Evolutionary conservation across 1,284 basidiomycete species (phyloP).

Genomic region (Pulveroboletus sp.): DNA sequence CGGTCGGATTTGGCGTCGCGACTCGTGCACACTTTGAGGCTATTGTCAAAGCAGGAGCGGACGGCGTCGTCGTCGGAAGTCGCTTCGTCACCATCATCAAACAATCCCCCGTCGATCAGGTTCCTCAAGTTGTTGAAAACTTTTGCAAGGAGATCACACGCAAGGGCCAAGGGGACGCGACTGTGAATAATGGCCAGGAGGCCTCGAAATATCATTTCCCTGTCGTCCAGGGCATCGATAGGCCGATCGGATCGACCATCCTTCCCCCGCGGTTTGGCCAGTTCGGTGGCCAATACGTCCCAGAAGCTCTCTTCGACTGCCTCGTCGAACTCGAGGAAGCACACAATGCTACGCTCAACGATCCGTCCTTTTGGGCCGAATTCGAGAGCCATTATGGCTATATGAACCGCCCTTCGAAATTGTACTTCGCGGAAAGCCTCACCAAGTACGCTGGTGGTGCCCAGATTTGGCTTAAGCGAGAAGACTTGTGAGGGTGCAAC

Average conservation of each 20-base stretch:
- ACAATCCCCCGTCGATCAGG: not conserved
- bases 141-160: constrained; percentile 2
- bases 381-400: not conserved
- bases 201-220: not conserved
- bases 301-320: constrained; percentile 5
- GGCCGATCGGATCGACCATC: not conserved
- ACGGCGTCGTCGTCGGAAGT: not conserved
- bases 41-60: not conserved
- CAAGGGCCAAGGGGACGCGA: not conserved
- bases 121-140: not conserved
- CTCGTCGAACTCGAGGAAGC: constrained; percentile 7
- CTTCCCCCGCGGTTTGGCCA: not conserved
- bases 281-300: constrained; percentile 8
- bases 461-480: constrained; percentile 4
- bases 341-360: not conserved
- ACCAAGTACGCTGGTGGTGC: not conserved
- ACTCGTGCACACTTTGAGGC: not conserved
- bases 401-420: not conserved
- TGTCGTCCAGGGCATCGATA: not conserved
- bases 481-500: not conserved
- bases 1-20: not conserved
- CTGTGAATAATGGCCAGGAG: not conserved
- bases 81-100: not conserved
- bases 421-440: not conserved
- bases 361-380: constrained; percentile 3